Evolutionary conservation across 495 filamentous ascomycete genomes (phyloP).

Genomic region (Penicillium odoratum): DNA sequence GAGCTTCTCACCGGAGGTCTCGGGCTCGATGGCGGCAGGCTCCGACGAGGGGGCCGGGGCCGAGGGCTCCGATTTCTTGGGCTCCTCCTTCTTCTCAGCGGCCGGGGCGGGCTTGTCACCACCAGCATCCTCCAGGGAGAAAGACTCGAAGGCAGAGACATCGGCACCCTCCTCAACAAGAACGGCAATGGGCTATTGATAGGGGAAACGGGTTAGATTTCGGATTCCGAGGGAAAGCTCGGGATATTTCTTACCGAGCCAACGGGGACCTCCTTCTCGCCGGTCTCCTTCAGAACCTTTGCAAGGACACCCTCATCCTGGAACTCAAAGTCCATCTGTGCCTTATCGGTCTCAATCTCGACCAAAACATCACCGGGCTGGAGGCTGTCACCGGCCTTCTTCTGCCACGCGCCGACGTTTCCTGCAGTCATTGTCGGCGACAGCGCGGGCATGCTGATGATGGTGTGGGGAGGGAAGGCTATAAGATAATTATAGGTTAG

Average conservation of each 20-base stretch:
- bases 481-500: slow-evolving; percentile 13
- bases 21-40: slow-evolving; percentile 65
- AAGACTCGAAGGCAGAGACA: slow-evolving; percentile 81
- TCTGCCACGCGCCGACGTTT: slow-evolving; percentile 97
- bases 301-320: slow-evolving; percentile 97
- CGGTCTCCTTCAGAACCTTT: slow-evolving; percentile 90
- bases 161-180: slow-evolving; percentile 90
- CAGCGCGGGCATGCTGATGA: slow-evolving; percentile 97
- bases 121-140: slow-evolving; percentile 86
- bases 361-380: slow-evolving; percentile 95
- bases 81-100: slow-evolving; percentile 63
- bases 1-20: slow-evolving; percentile 71
- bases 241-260: slow-evolving; percentile 72
- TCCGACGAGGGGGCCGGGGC: slow-evolving; percentile 58
- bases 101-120: slow-evolving; percentile 67
- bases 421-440: slow-evolving; percentile 97
- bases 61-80: slow-evolving; percentile 58
- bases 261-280: slow-evolving; percentile 93
- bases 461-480: slow-evolving; percentile 89
- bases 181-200: slow-evolving; percentile 84
- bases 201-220: slow-evolving; percentile 3
- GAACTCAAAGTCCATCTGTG: slow-evolving; percentile 99
- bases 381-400: slow-evolving; percentile 88
- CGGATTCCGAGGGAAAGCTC: slow-evolving; percentile 24
- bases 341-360: slow-evolving; percentile 99